Conservation (phyloP, 805 yeast species). For the Candida saitoana region DNA sequence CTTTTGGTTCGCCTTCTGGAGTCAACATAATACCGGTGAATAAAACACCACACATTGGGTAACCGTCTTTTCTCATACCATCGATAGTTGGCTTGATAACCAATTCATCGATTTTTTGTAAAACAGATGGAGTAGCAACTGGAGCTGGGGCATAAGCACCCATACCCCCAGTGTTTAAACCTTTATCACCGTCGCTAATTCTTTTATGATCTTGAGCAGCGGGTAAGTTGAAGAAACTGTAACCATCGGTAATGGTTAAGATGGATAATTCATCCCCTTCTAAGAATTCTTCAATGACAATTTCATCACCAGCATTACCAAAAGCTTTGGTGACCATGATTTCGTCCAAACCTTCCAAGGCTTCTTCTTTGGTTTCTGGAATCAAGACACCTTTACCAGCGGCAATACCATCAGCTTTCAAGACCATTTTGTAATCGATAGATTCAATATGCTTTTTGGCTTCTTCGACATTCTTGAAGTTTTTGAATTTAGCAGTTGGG, state of each 20-base stretch:
- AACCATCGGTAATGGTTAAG: constrained; percentile 89
- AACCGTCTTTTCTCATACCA: constrained; percentile 94
- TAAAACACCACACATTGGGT: constrained; percentile 91
- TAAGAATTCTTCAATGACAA: constrained; percentile 91
- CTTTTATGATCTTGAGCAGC: constrained; percentile 99
- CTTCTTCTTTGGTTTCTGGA: constrained; percentile 81
- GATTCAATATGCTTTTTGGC: constrained; percentile 69
- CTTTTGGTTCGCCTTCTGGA: constrained; percentile 79
- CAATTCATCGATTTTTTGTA: constrained; percentile 65
- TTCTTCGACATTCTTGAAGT: constrained; percentile 69
- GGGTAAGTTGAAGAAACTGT: constrained; percentile 84
- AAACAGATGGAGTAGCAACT: constrained; percentile 72
- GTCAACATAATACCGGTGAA: constrained; percentile 95
- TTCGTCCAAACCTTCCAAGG: constrained; percentile 73
- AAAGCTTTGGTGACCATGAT: constrained; percentile 88
- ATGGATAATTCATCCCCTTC: constrained; percentile 97
- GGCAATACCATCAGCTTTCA: constrained; percentile 97
- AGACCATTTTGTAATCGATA: constrained; percentile 73
- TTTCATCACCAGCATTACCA: constrained; percentile 88
- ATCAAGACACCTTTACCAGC: constrained; percentile 98
- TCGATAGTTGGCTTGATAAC: constrained; percentile 87
- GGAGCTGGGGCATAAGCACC: constrained; percentile 99
- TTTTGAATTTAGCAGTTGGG: constrained; percentile 89
- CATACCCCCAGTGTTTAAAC: constrained; percentile 99
- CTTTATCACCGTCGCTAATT: constrained; percentile 87